A percentile compares a stretch with the other conserved stretches of the same genome.
Evolutionary conservation across 2,329 filamentous ascomycete species (phyloP).

Genomic region (Coniochaeta sp.): DNA sequence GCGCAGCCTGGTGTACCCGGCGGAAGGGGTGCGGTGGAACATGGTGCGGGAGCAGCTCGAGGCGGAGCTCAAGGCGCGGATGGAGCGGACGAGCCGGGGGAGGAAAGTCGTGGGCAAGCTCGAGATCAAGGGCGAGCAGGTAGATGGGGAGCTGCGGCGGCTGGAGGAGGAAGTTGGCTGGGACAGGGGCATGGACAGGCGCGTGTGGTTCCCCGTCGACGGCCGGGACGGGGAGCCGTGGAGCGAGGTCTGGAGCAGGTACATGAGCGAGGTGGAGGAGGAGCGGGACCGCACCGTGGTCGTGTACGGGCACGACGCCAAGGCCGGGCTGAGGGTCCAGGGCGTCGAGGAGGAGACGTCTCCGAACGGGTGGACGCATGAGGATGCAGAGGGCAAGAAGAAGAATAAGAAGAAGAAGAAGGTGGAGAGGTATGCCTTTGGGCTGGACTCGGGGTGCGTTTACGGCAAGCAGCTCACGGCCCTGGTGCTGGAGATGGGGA

Average conservation of each 20-base stretch:
- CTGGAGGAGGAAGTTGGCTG: background rate
- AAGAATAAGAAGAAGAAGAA: constrained; percentile 21
- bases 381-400: background rate
- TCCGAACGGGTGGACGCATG: background rate
- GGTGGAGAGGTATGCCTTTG: constrained; percentile 59
- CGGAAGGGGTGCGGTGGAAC: constrained; percentile 41
- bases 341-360: constrained; percentile 2
- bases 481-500: constrained; percentile 57
- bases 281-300: constrained; percentile 50
- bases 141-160: constrained; percentile 13
- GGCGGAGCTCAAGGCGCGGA: constrained; percentile 18
- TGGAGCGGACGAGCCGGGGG: constrained; percentile 4
- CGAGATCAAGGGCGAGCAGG: constrained; percentile 9
- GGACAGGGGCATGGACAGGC: constrained; percentile 3
- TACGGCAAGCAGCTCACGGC: constrained; percentile 70
- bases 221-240: constrained; percentile 53
- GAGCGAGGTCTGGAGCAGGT: constrained; percentile 54
- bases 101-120: constrained; percentile 6
- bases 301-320: constrained; percentile 83
- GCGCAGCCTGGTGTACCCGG: constrained; percentile 63
- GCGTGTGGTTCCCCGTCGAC: constrained; percentile 27
- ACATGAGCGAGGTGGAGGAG: constrained; percentile 22
- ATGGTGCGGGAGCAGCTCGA: constrained; percentile 25
- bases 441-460: constrained; percentile 79
- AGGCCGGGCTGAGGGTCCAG: constrained; percentile 49